phyloP scores from a whole-genome alignment of 441 rosid genomes.

The Erodium chrysanthum region DNA sequence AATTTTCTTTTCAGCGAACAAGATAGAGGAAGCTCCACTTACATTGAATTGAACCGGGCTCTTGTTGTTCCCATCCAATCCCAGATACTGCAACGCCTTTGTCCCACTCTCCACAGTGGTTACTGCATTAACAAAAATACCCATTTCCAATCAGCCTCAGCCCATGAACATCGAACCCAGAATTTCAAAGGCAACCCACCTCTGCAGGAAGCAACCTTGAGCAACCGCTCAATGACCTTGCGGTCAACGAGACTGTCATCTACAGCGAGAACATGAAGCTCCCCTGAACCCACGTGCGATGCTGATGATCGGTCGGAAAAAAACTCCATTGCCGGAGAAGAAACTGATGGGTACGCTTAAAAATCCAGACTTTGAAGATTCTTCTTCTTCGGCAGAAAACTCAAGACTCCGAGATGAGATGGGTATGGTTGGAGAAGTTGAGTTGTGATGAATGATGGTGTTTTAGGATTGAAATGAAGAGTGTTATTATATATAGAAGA shows the following conservation, averaged over 20 bases:
- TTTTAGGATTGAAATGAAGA: background rate
- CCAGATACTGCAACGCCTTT: slow-evolving; percentile 80
- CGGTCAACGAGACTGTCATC: background rate
- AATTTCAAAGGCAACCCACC: background rate
- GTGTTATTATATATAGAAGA: background rate
- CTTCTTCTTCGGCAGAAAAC: no score
- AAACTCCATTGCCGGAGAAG: background rate
- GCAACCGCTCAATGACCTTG: background rate
- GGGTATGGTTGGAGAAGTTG: background rate
- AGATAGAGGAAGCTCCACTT: slow-evolving; percentile 14
- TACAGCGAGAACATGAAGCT: background rate
- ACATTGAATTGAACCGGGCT: slow-evolving; percentile 49
- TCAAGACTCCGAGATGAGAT: no score
- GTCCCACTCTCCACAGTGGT: slow-evolving; percentile 83
- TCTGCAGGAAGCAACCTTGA: background rate
- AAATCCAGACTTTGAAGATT: no score
- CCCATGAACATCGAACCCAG: background rate
- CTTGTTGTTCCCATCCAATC: slow-evolving; percentile 56
- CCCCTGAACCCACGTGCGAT: background rate
- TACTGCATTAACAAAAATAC: slow-evolving; percentile 32
- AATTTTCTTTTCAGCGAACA: background rate
- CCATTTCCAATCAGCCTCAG: background rate
- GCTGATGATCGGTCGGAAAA: background rate
- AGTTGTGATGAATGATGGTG: background rate
- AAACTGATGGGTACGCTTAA: background rate